Percentiles rank a stretch among this genome's conserved stretches.
phyloP scores from a whole-genome alignment of 345 rosid genomes.

The Camelina hispida region DNA sequence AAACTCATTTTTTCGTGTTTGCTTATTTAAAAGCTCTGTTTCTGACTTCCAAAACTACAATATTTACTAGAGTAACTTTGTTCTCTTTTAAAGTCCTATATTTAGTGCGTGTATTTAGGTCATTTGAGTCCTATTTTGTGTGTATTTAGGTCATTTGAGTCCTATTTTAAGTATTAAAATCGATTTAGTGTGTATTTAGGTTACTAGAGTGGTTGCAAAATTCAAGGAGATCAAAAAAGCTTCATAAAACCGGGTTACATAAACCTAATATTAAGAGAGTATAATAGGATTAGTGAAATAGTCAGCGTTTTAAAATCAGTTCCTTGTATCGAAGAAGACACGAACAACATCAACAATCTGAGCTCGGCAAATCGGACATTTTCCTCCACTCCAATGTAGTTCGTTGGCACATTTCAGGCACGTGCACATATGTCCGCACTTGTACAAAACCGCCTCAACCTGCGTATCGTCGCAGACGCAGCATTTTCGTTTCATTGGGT shows the following conservation, averaged over 20 bases:
- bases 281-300: conserved; percentile 20
- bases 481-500: conserved; percentile 58
- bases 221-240: conserved; percentile 1
- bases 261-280: conserved; percentile 22
- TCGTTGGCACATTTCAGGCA: conserved; percentile 78
- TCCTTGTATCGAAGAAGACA: conserved; percentile 58
- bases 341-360: conserved; percentile 77
- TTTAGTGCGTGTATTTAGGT: neutral
- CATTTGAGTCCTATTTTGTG: neutral
- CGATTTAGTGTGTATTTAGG: neutral
- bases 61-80: neutral
- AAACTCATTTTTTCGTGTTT: neutral
- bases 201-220: too few relatives aligned
- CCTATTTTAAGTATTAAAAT: too few relatives aligned
- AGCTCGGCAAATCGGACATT: conserved; percentile 78
- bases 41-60: neutral
- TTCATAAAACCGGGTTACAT: neutral
- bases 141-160: neutral
- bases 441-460: conserved; percentile 76
- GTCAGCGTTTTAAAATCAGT: conserved; percentile 15
- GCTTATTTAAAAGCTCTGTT: neutral
- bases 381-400: conserved; percentile 67
- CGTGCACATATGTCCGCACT: conserved; percentile 95
- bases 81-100: neutral
- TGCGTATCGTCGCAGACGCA: conserved; percentile 69